Base-by-base conservation (phyloP, 768 basidiomycete genomes). In the Termitomyces sp. region DNA sequence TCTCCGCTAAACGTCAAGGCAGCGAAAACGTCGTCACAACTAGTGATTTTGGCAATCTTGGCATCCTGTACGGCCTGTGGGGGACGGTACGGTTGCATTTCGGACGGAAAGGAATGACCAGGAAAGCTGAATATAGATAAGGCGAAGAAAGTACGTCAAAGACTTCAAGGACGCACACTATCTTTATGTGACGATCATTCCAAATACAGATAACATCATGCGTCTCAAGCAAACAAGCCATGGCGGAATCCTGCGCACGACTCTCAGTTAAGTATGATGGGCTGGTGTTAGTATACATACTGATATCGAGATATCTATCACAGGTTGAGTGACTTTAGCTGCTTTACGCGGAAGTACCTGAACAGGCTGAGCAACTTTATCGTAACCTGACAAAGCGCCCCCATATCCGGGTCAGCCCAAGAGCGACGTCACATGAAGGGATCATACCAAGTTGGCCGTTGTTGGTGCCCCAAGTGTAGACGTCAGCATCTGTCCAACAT, bases 381-480 rank as follows among this genome's bases (percentile, higher is more conserved):
- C 89, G 62, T 95, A 95, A 1, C 92, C 91, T 91, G 49, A 7
- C 53, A 27, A 52, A 12, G 49, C 13, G 12, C 18, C 14, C 24
- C 10, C 33, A 22, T 45, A 33, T 53, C 34, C 22, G 13, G 14
- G 16, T 50, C 33, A 62, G 32, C 8, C 43, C 18, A 22, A 9
- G 14, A 39, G 40, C 24, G 22, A 30, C 27, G 30, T 4, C 7
- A 10, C 20, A 33, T 14, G 8, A 49, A 55, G 64, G 1, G 26
- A n/a, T 66, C 79, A 53, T 59, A 86, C 95, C 95, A 4, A 98
- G 79, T 69, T 99, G 97, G 0, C 97, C 97, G 42, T 80, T 82
- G 70, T 98, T 97, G 26, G 88, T 91, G 0, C 97, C 97, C 95
- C 95, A 98, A 0, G 93, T 93, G 69, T 82, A 95, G 2, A 93